phyloP scores from a whole-genome alignment of 768 basidiomycete species.

The Lactifluus volemus region DNA sequence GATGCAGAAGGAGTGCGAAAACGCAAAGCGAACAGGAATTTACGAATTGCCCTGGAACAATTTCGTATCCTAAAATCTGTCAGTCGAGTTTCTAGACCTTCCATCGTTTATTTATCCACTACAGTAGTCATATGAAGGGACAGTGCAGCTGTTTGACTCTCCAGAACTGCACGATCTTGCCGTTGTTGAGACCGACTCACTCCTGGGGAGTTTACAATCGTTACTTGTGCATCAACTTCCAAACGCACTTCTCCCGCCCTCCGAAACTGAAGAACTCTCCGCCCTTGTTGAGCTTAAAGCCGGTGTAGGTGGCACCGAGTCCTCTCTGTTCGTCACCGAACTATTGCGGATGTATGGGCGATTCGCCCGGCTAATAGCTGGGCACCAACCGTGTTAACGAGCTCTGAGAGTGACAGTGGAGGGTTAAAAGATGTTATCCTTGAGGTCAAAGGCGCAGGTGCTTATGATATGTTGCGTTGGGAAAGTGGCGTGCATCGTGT shows the following conservation, averaged over 20 bases:
- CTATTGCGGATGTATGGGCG: constrained; percentile 77
- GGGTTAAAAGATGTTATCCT: constrained; percentile 72
- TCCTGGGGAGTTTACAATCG: constrained; percentile 7
- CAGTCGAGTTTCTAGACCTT: not conserved
- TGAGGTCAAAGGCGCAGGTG: constrained; percentile 69
- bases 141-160: constrained; percentile 13
- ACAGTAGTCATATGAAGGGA: constrained; percentile 13
- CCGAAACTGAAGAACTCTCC: constrained; percentile 54
- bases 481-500: constrained; percentile 97
- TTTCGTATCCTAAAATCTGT: constrained; percentile 4
- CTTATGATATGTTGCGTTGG: constrained; percentile 74
- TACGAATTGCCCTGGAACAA: not conserved
- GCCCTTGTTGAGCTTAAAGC: constrained; percentile 88
- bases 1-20: not conserved
- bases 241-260: constrained; percentile 61
- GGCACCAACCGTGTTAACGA: constrained; percentile 51
- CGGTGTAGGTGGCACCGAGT: constrained; percentile 88
- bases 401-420: constrained; percentile 48
- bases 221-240: constrained; percentile 46
- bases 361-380: constrained; percentile 50
- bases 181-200: not conserved
- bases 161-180: constrained; percentile 19
- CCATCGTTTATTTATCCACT: not conserved
- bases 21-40: not conserved
- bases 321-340: constrained; percentile 71